Base-by-base conservation (phyloP, 78 protist genomes). In the Anaeramoeba flamelloides region DNA sequence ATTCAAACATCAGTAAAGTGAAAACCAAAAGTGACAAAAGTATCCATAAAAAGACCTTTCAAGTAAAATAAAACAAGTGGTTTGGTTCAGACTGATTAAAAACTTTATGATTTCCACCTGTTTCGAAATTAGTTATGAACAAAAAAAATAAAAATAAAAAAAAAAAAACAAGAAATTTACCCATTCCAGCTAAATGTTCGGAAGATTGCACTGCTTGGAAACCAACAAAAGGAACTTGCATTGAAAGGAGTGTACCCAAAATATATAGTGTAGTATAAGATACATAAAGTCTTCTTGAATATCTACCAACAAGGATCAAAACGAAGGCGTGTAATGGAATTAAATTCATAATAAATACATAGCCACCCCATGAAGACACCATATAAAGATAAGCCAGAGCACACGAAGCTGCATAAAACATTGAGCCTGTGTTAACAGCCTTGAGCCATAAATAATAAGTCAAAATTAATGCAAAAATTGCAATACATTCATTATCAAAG, bases 181-280 rank as follows among this genome's bases (percentile, higher is more conserved):
- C n/a, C n/a, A n/a, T n/a, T n/a, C n/a, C n/a, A n/a, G n/a, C 75
- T 8, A 83, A 0, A 39, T 84, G 87, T 76, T 84, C 87, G 32
- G 41, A 32, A 8, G 76, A 41, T 2, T 39, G 0, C 2, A 84
- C 74, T 4, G 87, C 84, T 39, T 36, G 0, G 82, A 69, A 79
- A 8, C 80, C 77, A 38, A 84, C 78, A 39, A 78, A 36, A 17
- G 76, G 79, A 36, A 86, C 76, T 31, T 65, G 83, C 87, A 92
- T 88, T 34, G 94, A 77, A 22, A 91, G 83, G 33, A 86, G 34
- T 77, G 92, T 89, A 34, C 98, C 98, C 22, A 94, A 17, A 8
- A 83, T 69, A 84, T 86, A 84, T 83, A 84, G 77, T 80, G 80
- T 69, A 0, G 78, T n/a, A 76, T 84, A 84, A 1, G 87, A 83